Evolutionary conservation across 108 stramenopile species (phyloP).

Genomic region (Aurantiochytrium sp.): DNA sequence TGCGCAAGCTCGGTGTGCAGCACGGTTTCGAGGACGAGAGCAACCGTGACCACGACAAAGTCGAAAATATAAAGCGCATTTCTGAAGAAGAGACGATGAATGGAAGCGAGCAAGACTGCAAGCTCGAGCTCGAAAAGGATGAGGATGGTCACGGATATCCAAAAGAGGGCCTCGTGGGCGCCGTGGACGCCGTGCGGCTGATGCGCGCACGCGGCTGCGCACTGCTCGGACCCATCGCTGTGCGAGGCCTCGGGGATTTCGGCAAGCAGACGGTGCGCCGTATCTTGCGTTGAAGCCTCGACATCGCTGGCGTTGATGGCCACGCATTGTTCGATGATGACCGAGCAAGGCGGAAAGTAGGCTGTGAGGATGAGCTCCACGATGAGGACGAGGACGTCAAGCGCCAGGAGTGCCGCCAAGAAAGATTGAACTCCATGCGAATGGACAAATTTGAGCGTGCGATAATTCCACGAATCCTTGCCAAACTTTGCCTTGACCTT

Average conservation of each 20-base stretch:
- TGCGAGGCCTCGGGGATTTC: too few species aligned
- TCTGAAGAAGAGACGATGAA: background rate
- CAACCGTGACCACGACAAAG: slow-evolving; percentile 2
- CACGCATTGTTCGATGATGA: background rate
- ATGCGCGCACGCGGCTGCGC: background rate
- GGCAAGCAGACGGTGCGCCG: too few species aligned
- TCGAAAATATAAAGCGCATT: background rate
- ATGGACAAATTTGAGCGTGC: background rate
- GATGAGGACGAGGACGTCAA: background rate
- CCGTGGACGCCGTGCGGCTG: background rate
- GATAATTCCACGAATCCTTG: background rate
- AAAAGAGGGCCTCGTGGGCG: background rate
- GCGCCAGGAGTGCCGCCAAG: background rate
- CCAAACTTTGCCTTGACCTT: background rate
- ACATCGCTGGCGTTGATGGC: background rate
- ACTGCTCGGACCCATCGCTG: background rate
- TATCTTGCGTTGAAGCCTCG: background rate
- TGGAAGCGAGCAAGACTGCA: background rate
- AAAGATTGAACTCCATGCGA: background rate
- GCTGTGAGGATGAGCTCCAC: background rate
- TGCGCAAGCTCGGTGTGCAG: background rate
- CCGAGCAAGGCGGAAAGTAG: background rate
- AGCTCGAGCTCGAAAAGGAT: background rate
- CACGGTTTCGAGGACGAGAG: background rate
- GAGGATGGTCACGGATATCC: background rate